phyloP scores from a whole-genome alignment of 768 basidiomycete genomes.

The Mycena floridula region DNA sequence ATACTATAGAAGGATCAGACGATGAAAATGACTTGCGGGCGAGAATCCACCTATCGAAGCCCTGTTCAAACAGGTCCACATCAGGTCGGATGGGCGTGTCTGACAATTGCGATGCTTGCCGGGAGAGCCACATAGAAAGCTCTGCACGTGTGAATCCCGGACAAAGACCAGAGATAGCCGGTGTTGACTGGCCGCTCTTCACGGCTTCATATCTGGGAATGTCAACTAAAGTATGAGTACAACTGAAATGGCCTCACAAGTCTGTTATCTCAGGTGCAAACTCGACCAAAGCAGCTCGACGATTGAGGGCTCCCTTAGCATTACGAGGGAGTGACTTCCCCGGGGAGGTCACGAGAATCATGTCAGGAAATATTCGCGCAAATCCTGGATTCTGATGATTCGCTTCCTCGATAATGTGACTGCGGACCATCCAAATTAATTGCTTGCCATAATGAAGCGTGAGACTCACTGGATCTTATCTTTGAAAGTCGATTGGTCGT shows the following conservation, averaged over 20 bases:
- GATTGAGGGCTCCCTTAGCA: not conserved
- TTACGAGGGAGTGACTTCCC: not conserved
- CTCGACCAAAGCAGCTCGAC: not conserved
- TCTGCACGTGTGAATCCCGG: not conserved
- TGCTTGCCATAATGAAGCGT: not conserved
- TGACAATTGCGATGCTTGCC: not conserved
- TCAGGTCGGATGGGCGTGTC: slow-evolving; percentile 5
- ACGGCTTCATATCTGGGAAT: not conserved
- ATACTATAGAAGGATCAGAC: not conserved
- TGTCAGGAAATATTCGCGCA: slow-evolving; percentile 9
- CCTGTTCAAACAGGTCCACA: slow-evolving; percentile 23
- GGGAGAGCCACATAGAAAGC: not conserved
- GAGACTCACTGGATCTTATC: not conserved
- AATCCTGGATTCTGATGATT: slow-evolving; percentile 10
- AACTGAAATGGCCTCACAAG: not conserved
- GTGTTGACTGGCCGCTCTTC: not conserved
- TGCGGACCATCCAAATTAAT: slow-evolving; percentile 8
- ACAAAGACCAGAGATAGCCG: not conserved
- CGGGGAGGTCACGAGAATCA: slow-evolving; percentile 13
- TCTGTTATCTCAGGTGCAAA: not conserved
- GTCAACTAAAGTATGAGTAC: not conserved
- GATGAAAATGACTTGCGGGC: not conserved
- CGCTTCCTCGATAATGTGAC: slow-evolving; percentile 11
- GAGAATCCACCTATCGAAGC: slow-evolving; percentile 21
- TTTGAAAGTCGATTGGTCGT: slow-evolving; percentile 3